A percentile compares a stretch with the other conserved stretches of the same genome.
phyloP scores from a whole-genome alignment of 1,284 basidiomycete genomes.

The Schizopora paradoxa region DNA sequence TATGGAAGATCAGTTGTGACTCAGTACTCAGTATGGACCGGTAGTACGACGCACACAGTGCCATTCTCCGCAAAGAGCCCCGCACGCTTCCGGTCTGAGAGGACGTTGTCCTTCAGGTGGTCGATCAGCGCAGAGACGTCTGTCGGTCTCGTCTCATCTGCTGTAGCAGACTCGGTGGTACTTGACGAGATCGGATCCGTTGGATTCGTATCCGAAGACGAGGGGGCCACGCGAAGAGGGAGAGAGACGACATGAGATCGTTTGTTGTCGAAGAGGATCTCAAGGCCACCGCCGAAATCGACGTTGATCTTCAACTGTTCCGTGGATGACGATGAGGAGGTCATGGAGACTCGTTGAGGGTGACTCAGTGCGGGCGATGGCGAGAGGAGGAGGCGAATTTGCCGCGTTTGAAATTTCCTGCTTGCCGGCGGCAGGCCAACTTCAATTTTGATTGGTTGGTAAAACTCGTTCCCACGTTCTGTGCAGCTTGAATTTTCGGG shows the following conservation, averaged over 20 bases:
- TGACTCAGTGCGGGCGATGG: too few relatives aligned
- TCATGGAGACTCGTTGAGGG: too few relatives aligned
- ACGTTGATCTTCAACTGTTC: too few relatives aligned
- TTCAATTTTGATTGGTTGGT: too few relatives aligned
- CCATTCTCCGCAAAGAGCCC: constrained; percentile 89
- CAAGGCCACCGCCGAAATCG: constrained; percentile 78
- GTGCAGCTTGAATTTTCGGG: too few relatives aligned
- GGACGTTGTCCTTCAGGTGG: constrained; percentile 72
- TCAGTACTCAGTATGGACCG: constrained; percentile 6
- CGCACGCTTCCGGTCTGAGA: constrained; percentile 77
- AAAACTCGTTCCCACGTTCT: too few relatives aligned
- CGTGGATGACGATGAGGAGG: too few relatives aligned
- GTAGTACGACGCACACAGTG: constrained; percentile 76
- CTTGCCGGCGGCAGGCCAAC: too few relatives aligned
- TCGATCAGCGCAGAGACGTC: constrained; percentile 77
- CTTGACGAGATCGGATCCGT: constrained; percentile 20
- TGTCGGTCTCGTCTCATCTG: constrained; percentile 39
- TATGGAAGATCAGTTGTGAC: constrained; percentile 2
- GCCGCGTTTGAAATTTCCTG: too few relatives aligned
- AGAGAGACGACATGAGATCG: constrained; percentile 58
- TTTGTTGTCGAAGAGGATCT: constrained; percentile 72
- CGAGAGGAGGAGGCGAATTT: too few relatives aligned
- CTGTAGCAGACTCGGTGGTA: constrained; percentile 17
- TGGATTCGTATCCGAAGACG: constrained; percentile 10
- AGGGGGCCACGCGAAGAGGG: constrained; percentile 40